Base-by-base conservation (phyloP, 768 basidiomycete genomes). In the Suillus lakei region DNA sequence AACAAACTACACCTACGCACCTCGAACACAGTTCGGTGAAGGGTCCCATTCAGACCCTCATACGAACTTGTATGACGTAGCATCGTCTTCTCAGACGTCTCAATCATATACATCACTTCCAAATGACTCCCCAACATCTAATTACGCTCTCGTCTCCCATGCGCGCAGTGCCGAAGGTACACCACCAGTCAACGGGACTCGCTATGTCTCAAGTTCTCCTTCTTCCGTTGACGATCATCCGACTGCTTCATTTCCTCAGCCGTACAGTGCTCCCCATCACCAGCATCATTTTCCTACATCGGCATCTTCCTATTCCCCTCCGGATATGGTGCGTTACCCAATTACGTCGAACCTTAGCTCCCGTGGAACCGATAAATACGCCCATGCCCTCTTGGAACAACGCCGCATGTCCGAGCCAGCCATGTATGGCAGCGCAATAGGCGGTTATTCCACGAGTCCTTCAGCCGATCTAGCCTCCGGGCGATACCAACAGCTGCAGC, bases 371-470 rank as follows among this genome's bases (percentile, higher is more conserved):
- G 76, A 76, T 74, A 76, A 74, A 73, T 70, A 77, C 72, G 66
- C 74, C 69, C 67, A 70, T 71, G 68, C 79, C 64, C 73, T 81
- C 67, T 76, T 84, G 64, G 87, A 88, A 78, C 86, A 87, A 61
- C 82, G 88, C 72, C 86, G 89, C 75, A 88, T 89, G 86, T 90
- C 89, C 71, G 88, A 90, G 73, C 88, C 89, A 55, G 78, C 85
- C 62, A 78, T 85, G 67, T 80, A 84, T 66, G 71, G 80, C 69
- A 80, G 79, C 73, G 67, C 81, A 61, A 81, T 85, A 72, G 68
- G 79, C 48, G 67, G 76, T 60, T 72, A 79, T 51, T 62, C 79
- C 63, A 62, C 76, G 46, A 76, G 77, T 64, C 64, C 69, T 63
- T 54, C 75, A 62, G 63, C 79, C 62, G 75, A 72, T 75, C 74